Evolutionary conservation across 345 rosid species (phyloP), one percentile per base, ranked within the genome.

Genomic region (Ricinus communis): DNA sequence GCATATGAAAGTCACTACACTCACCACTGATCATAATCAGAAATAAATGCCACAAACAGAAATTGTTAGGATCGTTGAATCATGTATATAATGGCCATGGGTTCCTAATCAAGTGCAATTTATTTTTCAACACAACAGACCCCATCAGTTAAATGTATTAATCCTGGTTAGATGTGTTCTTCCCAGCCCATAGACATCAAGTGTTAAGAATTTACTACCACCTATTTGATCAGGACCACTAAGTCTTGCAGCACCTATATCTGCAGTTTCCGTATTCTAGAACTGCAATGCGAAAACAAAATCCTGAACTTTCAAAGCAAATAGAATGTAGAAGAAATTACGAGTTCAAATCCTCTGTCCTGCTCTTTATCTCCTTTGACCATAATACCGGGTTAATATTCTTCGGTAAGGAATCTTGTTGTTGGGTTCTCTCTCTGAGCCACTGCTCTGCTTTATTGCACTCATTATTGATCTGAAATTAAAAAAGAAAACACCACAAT

Each of bases 401-500:
- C 81, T 80, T 85, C 0, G 93, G 81, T 65, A 83, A 74, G 27
- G 80, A 71, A 38, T 82, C 88, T 60, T 84, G 96, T 62, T 81
- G 82, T 49, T 67, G 66, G 61, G 72, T 77, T 84, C 80, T 86
- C 76, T 86, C 90, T 27, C 81, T 82, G 41, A 91, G 80, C 97
- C 97, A 91, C 64, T 74, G 76, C 88, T 87, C 92, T 1, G 79
- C 89, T 81, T 85, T 87, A 63, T 79, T 66, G 77, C 97, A 91
- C 66, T 88, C 93, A 19, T 85, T 76, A 2, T 61, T 79, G 72
- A 91, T 77, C 93, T 88, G 85, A 66, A 69, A 77, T 41, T n/a
- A n/a, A n/a, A n/a, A n/a, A n/a, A n/a, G n/a, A n/a, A 54, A 70
- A 56, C 73, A 56, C 49, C 71, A 28, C 12, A 67, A 58, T 15